Conservation (phyloP, 805 yeast genomes). For the Wickerhamomyces bisporus region DNA sequence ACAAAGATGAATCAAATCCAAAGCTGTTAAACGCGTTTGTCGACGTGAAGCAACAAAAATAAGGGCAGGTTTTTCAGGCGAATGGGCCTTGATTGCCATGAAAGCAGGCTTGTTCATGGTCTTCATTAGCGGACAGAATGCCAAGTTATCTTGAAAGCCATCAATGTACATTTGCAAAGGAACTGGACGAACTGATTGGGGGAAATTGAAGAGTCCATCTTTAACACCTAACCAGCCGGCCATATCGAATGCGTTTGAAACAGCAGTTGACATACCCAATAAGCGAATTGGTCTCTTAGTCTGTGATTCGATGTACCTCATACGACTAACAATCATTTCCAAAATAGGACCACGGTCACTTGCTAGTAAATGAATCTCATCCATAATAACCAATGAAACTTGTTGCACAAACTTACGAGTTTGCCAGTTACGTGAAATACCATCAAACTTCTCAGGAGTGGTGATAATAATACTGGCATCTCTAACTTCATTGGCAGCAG, state of each 20-base stretch:
- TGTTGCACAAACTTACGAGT: constrained; percentile 85
- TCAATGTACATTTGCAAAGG: constrained; percentile 86
- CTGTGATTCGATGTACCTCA: constrained; percentile 88
- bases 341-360: constrained; percentile 98
- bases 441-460: constrained; percentile 97
- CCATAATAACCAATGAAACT: constrained; percentile 82
- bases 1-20: constrained; percentile 65
- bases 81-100: constrained; percentile 64
- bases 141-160: constrained; percentile 85
- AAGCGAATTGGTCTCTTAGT: constrained; percentile 88
- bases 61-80: constrained; percentile 82
- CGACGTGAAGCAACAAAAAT: constrained; percentile 96
- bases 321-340: constrained; percentile 91
- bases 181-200: constrained; percentile 91
- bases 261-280: constrained; percentile 87
- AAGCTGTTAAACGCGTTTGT: constrained; percentile 85
- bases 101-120: constrained; percentile 74
- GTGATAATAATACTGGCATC: constrained; percentile 86
- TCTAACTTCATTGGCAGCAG: constrained; percentile 72
- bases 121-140: constrained; percentile 61
- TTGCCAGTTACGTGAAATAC: constrained; percentile 86
- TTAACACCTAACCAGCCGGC: constrained; percentile 94
- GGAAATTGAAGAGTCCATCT: constrained; percentile 90
- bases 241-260: constrained; percentile 89
- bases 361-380: constrained; percentile 93